phyloP scores from a whole-genome alignment of 2,329 filamentous ascomycete genomes.

The Trichoderma koningii region DNA sequence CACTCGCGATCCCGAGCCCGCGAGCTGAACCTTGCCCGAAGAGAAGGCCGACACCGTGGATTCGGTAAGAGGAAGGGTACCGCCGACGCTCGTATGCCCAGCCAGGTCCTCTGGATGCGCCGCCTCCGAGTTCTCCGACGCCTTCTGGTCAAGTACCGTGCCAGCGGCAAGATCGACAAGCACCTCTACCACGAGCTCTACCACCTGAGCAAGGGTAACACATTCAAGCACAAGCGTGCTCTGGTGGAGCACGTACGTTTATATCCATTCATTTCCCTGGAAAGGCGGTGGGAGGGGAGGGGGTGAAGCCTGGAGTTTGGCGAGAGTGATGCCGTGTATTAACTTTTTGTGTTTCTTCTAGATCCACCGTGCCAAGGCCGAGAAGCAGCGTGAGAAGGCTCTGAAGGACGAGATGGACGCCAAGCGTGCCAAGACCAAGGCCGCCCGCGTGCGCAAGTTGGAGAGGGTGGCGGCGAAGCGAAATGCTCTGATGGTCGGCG shows the following conservation, averaged over 20 bases:
- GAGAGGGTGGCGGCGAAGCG: slow-evolving; percentile 92
- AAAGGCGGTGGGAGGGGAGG: no score
- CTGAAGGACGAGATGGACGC: slow-evolving; percentile 99
- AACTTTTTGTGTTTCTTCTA: slow-evolving; percentile 43
- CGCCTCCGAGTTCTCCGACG: slow-evolving; percentile 98
- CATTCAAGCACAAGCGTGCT: slow-evolving; percentile 99
- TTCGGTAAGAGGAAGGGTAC: slow-evolving; percentile 99
- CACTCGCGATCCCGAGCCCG: slow-evolving; percentile 97
- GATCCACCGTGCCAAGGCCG: slow-evolving; percentile 99
- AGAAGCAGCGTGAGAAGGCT: slow-evolving; percentile 93
- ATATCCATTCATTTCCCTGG: background rate
- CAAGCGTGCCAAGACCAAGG: slow-evolving; percentile 99
- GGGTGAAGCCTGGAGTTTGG: no score
- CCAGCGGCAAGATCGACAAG: slow-evolving; percentile 99
- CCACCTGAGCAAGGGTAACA: slow-evolving; percentile 99
- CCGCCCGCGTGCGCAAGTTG: slow-evolving; percentile 96
- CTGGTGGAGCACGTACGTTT: slow-evolving; percentile 98
- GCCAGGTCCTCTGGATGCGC: slow-evolving; percentile 99
- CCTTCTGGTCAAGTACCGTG: slow-evolving; percentile 99
- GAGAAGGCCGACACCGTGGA: slow-evolving; percentile 96
- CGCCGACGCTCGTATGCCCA: slow-evolving; percentile 98
- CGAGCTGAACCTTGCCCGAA: slow-evolving; percentile 89
- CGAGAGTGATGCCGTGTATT: slow-evolving; percentile 21
- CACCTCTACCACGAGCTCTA: slow-evolving; percentile 99
- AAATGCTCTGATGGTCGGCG: slow-evolving; percentile 77